These are phyloP conservation scores for Zygosaccharomyces bisporus DNA, from an alignment of 805 yeast species.

Conservation along the genomic window DNA sequence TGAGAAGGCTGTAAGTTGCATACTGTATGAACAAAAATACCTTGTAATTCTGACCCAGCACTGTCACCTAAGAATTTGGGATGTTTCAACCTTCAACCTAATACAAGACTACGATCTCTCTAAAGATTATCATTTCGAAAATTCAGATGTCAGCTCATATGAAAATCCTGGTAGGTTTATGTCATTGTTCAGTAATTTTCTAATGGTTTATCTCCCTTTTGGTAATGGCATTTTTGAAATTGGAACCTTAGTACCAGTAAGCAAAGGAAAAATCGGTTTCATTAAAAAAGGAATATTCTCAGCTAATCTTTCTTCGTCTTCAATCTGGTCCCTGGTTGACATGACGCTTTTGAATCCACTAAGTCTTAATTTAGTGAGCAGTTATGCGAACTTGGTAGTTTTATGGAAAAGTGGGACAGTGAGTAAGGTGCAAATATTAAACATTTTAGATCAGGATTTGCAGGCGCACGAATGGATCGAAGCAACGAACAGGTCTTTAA, in stretches of 20 bases:
- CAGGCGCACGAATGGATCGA: conserved; percentile 29
- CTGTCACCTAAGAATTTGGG: conserved; percentile 33
- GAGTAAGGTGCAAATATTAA: conserved; percentile 42
- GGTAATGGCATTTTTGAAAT: conserved; percentile 44
- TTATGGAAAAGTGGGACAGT: conserved; percentile 65
- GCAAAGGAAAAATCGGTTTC: conserved; percentile 16
- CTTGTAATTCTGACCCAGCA: conserved; percentile 29
- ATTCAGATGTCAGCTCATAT: conserved; percentile 16
- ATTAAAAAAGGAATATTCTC: conserved; percentile 17
- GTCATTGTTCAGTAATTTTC: conserved; percentile 32
- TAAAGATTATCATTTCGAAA: conserved; percentile 15
- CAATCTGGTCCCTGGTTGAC: conserved; percentile 35
- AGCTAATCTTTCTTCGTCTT: conserved; percentile 28
- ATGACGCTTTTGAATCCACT: conserved; percentile 26
- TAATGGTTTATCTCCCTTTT: conserved; percentile 42
- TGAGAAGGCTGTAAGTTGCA: conserved; percentile 26
- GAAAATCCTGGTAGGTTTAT: conserved; percentile 37
- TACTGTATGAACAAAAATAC: conserved; percentile 18
- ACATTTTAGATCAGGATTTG: conserved; percentile 28
- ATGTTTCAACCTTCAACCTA: conserved; percentile 19
- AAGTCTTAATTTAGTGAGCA: conserved; percentile 18
- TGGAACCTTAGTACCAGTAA: conserved; percentile 31
- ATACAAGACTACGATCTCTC: conserved; percentile 23
- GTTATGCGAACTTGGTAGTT: conserved; percentile 38
- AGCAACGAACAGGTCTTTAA: conserved; percentile 25